Evolutionary conservation across 2,329 filamentous ascomycete genomes (phyloP).

Genomic region (Penicillium sp.): DNA sequence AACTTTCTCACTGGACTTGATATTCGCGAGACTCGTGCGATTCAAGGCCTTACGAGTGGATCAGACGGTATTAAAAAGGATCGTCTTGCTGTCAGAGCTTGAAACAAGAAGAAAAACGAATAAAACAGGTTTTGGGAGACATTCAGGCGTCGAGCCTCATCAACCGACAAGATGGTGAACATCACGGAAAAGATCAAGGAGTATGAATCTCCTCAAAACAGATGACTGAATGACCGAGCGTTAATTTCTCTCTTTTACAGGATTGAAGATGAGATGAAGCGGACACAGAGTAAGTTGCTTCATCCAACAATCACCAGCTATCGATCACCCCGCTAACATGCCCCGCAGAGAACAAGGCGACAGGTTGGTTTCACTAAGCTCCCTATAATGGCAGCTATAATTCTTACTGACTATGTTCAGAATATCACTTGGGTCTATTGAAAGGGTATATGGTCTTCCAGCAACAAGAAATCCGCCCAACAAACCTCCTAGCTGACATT

Average conservation of each 20-base stretch:
- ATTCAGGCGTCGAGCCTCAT: conserved; percentile 15
- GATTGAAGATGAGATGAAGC: conserved; percentile 99
- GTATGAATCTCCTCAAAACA: conserved; percentile 54
- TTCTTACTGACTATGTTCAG: conserved; percentile 52
- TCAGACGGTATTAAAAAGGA: not conserved
- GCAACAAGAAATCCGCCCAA: not conserved
- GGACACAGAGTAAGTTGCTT: conserved; percentile 82
- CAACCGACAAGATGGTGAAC: conserved; percentile 77
- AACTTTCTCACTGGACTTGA: conserved; percentile 16
- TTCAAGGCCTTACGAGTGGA: not conserved
- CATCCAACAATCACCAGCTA: conserved; percentile 13
- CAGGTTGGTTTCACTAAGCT: conserved; percentile 65
- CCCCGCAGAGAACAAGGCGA: conserved; percentile 90
- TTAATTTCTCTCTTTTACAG: conserved; percentile 52
- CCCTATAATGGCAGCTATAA: not conserved
- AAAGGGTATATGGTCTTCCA: conserved; percentile 71
- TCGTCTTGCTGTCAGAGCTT: not conserved
- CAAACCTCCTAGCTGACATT: conserved; percentile 25
- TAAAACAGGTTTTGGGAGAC: not conserved
- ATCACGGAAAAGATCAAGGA: conserved; percentile 99
- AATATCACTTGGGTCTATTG: conserved; percentile 95
- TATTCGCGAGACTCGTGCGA: conserved; percentile 4
- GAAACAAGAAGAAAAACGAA: not conserved
- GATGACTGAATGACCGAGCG: conserved; percentile 13
- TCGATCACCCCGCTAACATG: conserved; percentile 36